These are phyloP conservation scores for Ammopiptanthus mongolicus DNA, from an alignment of 306 rosid species.

Conservation along the genomic window DNA sequence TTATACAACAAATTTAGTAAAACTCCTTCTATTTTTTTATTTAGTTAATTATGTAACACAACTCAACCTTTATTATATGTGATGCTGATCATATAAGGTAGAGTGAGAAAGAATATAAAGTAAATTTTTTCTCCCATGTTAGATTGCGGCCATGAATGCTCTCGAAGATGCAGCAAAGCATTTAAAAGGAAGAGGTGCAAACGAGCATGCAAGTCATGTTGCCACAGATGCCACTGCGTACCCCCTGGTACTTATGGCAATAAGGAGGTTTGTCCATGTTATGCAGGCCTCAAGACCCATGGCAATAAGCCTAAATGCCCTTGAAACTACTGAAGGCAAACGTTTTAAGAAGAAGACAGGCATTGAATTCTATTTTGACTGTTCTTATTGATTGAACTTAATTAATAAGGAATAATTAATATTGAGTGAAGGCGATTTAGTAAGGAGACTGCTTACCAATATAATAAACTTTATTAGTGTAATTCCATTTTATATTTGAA, in stretches of 20 bases:
- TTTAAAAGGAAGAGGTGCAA: constrained; percentile 42
- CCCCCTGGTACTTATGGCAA: constrained; percentile 63
- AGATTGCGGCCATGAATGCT: constrained; percentile 50
- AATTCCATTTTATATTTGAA: neutral
- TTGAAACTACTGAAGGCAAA: constrained; percentile 5
- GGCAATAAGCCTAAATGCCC: constrained; percentile 62
- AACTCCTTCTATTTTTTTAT: neutral
- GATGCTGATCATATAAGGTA: neutral
- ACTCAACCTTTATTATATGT: neutral
- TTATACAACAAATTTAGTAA: too few species aligned
- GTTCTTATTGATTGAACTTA: neutral
- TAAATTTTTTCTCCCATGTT: neutral
- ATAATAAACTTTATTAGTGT: too few species aligned
- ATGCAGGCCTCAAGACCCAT: constrained; percentile 56
- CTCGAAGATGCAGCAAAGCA: constrained; percentile 45
- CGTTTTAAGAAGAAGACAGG: neutral
- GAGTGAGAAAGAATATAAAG: neutral
- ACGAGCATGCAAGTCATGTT: constrained; percentile 50
- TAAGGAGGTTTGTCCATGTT: constrained; percentile 49
- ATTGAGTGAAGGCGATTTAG: neutral
- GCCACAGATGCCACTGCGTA: constrained; percentile 52
- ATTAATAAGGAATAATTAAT: too few species aligned
- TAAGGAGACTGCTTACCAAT: neutral
- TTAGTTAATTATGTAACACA: neutral
- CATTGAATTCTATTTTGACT: neutral